Conservation (phyloP, 371 early-diverging fungal genomes). For the Parasitella parasitica region DNA sequence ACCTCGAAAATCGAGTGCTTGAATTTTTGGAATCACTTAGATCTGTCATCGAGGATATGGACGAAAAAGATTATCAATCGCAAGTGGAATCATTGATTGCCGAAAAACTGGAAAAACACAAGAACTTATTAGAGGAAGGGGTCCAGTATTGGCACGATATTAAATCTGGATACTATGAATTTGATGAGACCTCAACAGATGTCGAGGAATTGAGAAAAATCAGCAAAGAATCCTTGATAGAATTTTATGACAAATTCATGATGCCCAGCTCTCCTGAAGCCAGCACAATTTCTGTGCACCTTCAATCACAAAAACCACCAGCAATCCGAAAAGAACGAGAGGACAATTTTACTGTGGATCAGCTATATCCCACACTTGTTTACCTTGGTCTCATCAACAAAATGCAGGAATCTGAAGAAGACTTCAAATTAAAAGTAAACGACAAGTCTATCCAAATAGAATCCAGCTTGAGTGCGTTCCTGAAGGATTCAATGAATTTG, state of each 20-base stretch:
- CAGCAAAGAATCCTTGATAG: constrained; percentile 48
- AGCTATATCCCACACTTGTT: constrained; percentile 12
- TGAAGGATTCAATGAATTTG: constrained; percentile 6
- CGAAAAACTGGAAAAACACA: constrained; percentile 75
- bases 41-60: constrained; percentile 61
- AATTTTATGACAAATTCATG: constrained; percentile 60
- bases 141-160: constrained; percentile 78
- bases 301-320: constrained; percentile 56
- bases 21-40: constrained; percentile 65
- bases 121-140: constrained; percentile 81
- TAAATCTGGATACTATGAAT: constrained; percentile 77
- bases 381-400: constrained; percentile 2
- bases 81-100: constrained; percentile 72
- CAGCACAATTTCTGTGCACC: constrained; percentile 69
- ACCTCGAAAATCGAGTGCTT: constrained; percentile 78
- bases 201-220: constrained; percentile 54
- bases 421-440: constrained; percentile 10
- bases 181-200: constrained; percentile 64
- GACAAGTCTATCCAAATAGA: constrained; percentile 3
- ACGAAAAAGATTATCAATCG: constrained; percentile 70
- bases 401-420: constrained; percentile 10
- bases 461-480: constrained; percentile 10
- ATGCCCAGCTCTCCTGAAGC: constrained; percentile 51
- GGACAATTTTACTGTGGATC: constrained; percentile 19
- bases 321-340: not conserved